Evolutionary conservation across 2,329 filamentous ascomycete species (phyloP).

Genomic region (Stagonosporopsis vannaccii): DNA sequence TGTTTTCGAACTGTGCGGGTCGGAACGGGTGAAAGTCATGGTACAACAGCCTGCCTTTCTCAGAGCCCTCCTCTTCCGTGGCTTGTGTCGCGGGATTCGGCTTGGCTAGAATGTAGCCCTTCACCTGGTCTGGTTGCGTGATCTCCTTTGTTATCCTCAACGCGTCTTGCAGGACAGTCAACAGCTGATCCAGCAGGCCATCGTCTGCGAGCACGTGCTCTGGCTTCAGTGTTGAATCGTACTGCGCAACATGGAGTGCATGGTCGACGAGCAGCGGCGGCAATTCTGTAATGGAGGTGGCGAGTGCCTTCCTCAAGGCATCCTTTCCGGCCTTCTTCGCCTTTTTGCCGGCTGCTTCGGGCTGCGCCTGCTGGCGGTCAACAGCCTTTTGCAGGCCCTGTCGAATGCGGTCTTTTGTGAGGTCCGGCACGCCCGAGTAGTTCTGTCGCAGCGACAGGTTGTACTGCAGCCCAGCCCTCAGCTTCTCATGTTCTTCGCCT

Average conservation of each 20-base stretch:
- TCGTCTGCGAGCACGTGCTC: conserved; percentile 75
- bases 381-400: conserved; percentile 72
- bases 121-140: conserved; percentile 69
- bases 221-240: conserved; percentile 73
- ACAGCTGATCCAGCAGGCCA: conserved; percentile 68
- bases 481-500: conserved; percentile 82
- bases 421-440: conserved; percentile 73
- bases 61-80: conserved; percentile 52
- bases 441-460: conserved; percentile 85
- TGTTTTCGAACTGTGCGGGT: conserved; percentile 79
- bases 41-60: conserved; percentile 69
- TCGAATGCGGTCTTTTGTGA: conserved; percentile 77
- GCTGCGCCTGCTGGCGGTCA: conserved; percentile 62
- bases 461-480: conserved; percentile 79
- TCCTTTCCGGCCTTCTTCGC: conserved; percentile 77
- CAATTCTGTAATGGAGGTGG: conserved; percentile 84
- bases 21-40: conserved; percentile 96
- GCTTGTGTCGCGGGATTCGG: conserved; percentile 45
- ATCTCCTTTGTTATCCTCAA: conserved; percentile 73
- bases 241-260: conserved; percentile 72
- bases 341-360: conserved; percentile 65
- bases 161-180: conserved; percentile 74
- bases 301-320: conserved; percentile 79
- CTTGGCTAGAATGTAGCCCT: conserved; percentile 89
- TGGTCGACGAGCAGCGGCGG: conserved; percentile 90